Conservation (phyloP, 345 rosid species). For the Combretum micranthum region DNA sequence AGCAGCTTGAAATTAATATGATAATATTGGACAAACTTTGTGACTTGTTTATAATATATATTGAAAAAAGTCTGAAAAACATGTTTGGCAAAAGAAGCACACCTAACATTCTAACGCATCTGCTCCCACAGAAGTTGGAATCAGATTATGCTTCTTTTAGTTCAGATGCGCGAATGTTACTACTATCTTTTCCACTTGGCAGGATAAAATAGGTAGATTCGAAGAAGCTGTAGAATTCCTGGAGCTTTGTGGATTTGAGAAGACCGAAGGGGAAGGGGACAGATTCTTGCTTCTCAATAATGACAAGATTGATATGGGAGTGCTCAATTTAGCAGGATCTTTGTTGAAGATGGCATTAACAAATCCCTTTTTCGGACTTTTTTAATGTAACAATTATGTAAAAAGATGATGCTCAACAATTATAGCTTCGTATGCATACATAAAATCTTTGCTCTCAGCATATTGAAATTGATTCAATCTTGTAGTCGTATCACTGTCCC, state of each 20-base stretch:
- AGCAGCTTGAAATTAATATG: too few relatives aligned
- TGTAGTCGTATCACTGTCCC: neutral
- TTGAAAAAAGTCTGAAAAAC: too few relatives aligned
- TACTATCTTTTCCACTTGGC: conserved; percentile 5
- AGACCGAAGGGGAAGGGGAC: conserved; percentile 37
- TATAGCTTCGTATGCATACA: neutral
- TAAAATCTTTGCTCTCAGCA: too few relatives aligned
- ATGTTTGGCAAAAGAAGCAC: neutral
- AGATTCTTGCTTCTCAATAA: conserved; percentile 43
- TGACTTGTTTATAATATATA: neutral
- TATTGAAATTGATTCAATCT: too few relatives aligned
- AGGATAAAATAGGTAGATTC: conserved; percentile 59
- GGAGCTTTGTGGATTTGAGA: conserved; percentile 79
- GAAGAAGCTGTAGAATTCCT: conserved; percentile 63
- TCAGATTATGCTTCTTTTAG: too few relatives aligned
- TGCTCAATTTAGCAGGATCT: conserved; percentile 46
- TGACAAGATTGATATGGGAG: conserved; percentile 34
- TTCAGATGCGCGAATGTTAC: too few relatives aligned
- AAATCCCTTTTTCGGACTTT: conserved; percentile 72
- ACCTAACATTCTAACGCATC: too few relatives aligned
- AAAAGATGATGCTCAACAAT: neutral
- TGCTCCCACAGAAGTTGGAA: too few relatives aligned
- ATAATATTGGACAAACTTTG: neutral
- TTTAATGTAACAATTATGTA: conserved; percentile 19
- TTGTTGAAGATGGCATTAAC: conserved; percentile 48